phyloP scores from a whole-genome alignment of 177 flowering plant species.

The Telopea speciosissima region DNA sequence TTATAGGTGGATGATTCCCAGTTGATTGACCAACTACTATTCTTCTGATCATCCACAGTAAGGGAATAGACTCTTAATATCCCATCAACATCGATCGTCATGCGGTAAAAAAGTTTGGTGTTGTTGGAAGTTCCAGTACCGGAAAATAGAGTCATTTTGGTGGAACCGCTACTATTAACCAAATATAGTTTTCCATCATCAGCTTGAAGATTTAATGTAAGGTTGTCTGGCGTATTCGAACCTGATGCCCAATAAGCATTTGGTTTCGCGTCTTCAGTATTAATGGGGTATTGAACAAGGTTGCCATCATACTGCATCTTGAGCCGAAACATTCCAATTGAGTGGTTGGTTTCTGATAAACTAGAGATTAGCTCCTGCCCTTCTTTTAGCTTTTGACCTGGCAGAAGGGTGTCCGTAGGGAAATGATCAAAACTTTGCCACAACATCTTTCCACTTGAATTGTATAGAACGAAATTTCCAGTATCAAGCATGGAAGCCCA shows the following conservation, averaged over 20 bases:
- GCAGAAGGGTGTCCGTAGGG: too few species aligned
- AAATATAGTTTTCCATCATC: neutral
- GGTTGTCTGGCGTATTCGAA: neutral
- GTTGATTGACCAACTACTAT: neutral
- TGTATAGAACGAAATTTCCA: too few species aligned
- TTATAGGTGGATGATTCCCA: neutral
- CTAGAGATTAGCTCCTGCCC: too few species aligned
- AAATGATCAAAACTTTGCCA: neutral
- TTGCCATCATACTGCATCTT: conserved; percentile 6
- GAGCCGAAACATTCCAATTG: neutral
- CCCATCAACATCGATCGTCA: neutral
- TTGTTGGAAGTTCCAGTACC: neutral
- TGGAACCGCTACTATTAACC: neutral
- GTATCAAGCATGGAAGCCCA: too few species aligned
- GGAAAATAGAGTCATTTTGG: too few species aligned
- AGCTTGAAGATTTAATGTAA: neutral
- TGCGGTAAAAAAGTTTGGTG: neutral
- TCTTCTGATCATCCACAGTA: too few species aligned
- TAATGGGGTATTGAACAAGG: conserved; percentile 1
- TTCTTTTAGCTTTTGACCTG: too few species aligned
- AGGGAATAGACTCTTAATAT: neutral
- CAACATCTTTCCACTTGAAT: too few species aligned
- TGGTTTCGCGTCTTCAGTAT: neutral
- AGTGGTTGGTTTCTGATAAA: neutral
- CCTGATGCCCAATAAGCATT: conserved; percentile 1